These are phyloP conservation scores for Chlamydomonas applanata DNA, from an alignment of 139 green algal species.

Conservation along the genomic window DNA sequence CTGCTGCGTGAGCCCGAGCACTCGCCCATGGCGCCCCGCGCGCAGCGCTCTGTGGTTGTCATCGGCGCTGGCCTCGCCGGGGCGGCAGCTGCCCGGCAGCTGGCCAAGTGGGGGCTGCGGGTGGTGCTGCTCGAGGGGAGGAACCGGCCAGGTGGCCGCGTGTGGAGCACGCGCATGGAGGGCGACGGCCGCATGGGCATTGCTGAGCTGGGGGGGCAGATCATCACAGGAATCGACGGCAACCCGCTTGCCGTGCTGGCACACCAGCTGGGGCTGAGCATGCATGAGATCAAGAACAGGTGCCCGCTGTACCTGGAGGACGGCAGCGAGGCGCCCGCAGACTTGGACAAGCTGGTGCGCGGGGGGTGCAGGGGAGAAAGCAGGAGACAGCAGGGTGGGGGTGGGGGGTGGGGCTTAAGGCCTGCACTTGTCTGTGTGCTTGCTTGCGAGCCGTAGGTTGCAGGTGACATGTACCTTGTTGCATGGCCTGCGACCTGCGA, in stretches of 20 bases:
- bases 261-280: conserved; percentile 67
- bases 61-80: conserved; percentile 87
- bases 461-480: no score
- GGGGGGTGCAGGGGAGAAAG: neutral
- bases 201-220: conserved; percentile 86
- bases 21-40: neutral
- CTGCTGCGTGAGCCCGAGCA: conserved; percentile 19
- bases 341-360: conserved; percentile 49
- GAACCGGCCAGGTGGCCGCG: conserved; percentile 74
- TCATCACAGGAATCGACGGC: conserved; percentile 91
- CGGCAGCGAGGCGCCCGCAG: conserved; percentile 37
- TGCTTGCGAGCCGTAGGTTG: no score
- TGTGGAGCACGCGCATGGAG: conserved; percentile 73
- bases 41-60: conserved; percentile 70
- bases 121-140: conserved; percentile 86
- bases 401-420: neutral
- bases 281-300: conserved; percentile 75
- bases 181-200: conserved; percentile 44
- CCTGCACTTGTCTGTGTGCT: neutral
- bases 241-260: conserved; percentile 91
- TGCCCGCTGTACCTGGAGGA: conserved; percentile 65
- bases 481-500: no score
- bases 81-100: conserved; percentile 82
- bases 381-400: neutral
- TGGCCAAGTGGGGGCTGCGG: conserved; percentile 72